A percentile compares a stretch with the other conserved stretches of the same genome.
Evolutionary conservation across 345 rosid species (phyloP).

Genomic region (Sonneratia alba): DNA sequence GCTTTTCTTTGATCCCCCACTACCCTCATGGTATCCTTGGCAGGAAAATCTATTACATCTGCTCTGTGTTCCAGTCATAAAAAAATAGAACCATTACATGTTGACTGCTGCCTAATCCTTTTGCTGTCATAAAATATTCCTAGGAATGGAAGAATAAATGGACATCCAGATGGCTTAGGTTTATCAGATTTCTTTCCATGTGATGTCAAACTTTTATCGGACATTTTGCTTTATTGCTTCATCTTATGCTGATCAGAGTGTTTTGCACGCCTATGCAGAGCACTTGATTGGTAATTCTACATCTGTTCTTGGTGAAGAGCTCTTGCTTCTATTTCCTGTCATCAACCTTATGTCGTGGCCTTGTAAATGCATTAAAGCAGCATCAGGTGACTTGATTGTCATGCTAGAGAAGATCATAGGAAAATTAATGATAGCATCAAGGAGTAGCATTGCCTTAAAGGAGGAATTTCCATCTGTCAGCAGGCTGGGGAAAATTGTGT

Average conservation of each 20-base stretch:
- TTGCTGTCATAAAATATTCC: neutral
- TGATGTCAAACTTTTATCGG: neutral
- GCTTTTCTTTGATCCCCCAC: neutral
- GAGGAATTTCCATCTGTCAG: constrained; percentile 35
- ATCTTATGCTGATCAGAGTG: neutral
- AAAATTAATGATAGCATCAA: constrained; percentile 36
- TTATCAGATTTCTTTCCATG: constrained; percentile 9
- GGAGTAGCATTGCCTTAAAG: constrained; percentile 27
- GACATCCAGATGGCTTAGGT: neutral
- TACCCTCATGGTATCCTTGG: neutral
- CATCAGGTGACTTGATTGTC: constrained; percentile 61
- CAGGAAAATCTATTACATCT: neutral
- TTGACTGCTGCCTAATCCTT: neutral
- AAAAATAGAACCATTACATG: neutral
- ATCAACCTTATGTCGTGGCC: constrained; percentile 70
- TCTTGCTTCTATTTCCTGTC: constrained; percentile 59
- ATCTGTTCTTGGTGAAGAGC: constrained; percentile 42
- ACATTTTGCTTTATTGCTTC: neutral
- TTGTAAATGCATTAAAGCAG: constrained; percentile 65
- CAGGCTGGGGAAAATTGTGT: constrained; percentile 47
- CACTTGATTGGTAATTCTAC: constrained; percentile 20
- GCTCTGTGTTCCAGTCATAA: neutral
- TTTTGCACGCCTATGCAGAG: constrained; percentile 26
- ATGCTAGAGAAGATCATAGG: constrained; percentile 50
- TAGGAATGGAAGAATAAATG: neutral